These are phyloP conservation scores for Candida germanica DNA, from an alignment of 805 yeast genomes.

Conservation along the genomic window DNA sequence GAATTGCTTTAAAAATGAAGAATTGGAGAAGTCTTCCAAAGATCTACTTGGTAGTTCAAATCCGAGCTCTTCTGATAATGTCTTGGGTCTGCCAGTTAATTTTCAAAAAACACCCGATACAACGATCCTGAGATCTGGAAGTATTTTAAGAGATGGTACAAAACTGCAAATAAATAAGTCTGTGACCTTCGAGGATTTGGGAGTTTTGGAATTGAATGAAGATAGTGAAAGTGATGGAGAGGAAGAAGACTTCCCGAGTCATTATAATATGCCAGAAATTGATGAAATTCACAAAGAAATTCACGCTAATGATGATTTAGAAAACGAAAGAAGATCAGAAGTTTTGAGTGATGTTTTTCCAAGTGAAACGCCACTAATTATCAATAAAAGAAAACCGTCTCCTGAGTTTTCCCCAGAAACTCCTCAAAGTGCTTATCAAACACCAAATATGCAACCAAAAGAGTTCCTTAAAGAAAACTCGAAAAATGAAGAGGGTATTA, in stretches of 20 bases:
- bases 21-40: slow-evolving; percentile 40
- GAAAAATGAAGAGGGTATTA: not conserved
- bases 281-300: slow-evolving; percentile 11
- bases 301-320: slow-evolving; percentile 12
- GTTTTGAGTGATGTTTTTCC: slow-evolving; percentile 40
- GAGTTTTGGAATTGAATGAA: slow-evolving; percentile 23
- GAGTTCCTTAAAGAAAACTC: not conserved
- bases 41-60: slow-evolving; percentile 10
- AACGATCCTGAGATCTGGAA: slow-evolving; percentile 14
- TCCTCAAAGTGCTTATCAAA: slow-evolving; percentile 13
- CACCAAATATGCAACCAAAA: slow-evolving; percentile 1
- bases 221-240: slow-evolving; percentile 15
- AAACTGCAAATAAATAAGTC: slow-evolving; percentile 24
- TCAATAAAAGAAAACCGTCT: slow-evolving; percentile 22
- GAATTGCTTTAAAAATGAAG: slow-evolving; percentile 90
- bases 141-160: slow-evolving; percentile 14
- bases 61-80: slow-evolving; percentile 12
- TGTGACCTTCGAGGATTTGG: slow-evolving; percentile 39
- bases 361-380: slow-evolving; percentile 31
- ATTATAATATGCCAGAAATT: slow-evolving; percentile 14
- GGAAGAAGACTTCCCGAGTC: slow-evolving; percentile 12
- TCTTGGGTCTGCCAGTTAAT: slow-evolving; percentile 14
- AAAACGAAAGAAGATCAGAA: slow-evolving; percentile 39
- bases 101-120: slow-evolving; percentile 16
- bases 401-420: slow-evolving; percentile 9